Conservation (phyloP, 345 rosid species). For the Anastatica hierochuntica region DNA sequence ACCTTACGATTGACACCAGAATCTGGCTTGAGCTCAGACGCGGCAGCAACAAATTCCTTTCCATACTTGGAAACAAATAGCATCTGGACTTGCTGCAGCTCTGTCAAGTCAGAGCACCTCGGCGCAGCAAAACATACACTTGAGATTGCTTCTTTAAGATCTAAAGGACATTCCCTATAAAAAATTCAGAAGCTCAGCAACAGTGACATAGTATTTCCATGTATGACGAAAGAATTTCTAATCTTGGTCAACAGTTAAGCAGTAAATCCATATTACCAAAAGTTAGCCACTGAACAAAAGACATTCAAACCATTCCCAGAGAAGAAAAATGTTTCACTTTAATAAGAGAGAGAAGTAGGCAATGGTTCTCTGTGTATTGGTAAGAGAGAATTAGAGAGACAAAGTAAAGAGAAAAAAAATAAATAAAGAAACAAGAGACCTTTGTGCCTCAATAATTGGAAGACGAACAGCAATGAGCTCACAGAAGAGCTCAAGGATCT, state of each 20-base stretch:
- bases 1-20: slow-evolving; percentile 99
- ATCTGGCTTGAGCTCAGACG: slow-evolving; percentile 86
- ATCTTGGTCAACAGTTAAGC: too few species aligned
- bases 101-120: slow-evolving; percentile 89
- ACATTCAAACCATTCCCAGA: too few species aligned
- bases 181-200: too few species aligned
- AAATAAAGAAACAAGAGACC: slow-evolving; percentile 36
- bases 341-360: too few species aligned
- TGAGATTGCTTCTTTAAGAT: slow-evolving; percentile 89
- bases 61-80: slow-evolving; percentile 78
- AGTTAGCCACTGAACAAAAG: too few species aligned
- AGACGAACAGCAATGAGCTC: slow-evolving; percentile 88
- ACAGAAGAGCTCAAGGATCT: slow-evolving; percentile 77
- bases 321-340: too few species aligned
- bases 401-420: too few species aligned
- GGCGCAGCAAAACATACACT: slow-evolving; percentile 97
- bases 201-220: too few species aligned
- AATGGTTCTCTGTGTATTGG: too few species aligned
- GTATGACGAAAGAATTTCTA: too few species aligned
- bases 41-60: slow-evolving; percentile 82
- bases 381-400: too few species aligned
- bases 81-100: slow-evolving; percentile 86
- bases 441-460: slow-evolving; percentile 86
- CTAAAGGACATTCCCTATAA: slow-evolving; percentile 93
- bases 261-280: too few species aligned